Conservation (phyloP, 2,329 filamentous ascomycete species). For the Fusarium sororula region DNA sequence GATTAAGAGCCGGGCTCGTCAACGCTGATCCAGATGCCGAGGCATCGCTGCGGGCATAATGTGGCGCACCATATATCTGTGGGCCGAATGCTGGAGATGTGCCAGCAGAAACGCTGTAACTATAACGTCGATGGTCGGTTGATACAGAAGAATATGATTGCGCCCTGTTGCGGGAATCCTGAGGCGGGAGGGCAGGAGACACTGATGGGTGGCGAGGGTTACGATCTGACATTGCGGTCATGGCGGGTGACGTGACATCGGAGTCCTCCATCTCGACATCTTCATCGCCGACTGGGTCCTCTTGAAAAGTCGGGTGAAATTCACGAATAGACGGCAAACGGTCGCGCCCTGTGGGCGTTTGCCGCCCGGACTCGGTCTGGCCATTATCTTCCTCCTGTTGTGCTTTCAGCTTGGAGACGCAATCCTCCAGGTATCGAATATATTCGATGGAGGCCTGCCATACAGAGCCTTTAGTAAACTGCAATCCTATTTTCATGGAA, state of each 20-base stretch:
- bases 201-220: slow-evolving; percentile 56
- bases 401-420: slow-evolving; percentile 80
- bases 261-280: slow-evolving; percentile 71
- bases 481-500: not conserved
- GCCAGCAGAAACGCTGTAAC: slow-evolving; percentile 59
- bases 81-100: slow-evolving; percentile 68
- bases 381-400: slow-evolving; percentile 53
- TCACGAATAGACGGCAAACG: slow-evolving; percentile 50
- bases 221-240: slow-evolving; percentile 46
- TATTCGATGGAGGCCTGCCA: slow-evolving; percentile 92
- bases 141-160: slow-evolving; percentile 65
- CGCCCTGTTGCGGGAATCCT: slow-evolving; percentile 56
- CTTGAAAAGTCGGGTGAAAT: slow-evolving; percentile 54
- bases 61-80: slow-evolving; percentile 45
- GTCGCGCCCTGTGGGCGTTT: slow-evolving; percentile 41
- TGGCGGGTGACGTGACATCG: slow-evolving; percentile 59
- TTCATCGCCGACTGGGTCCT: slow-evolving; percentile 46
- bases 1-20: slow-evolving; percentile 66
- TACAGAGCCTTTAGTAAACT: slow-evolving; percentile 10
- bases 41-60: slow-evolving; percentile 53
- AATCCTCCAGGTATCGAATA: slow-evolving; percentile 91
- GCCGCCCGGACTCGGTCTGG: slow-evolving; percentile 41
- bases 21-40: slow-evolving; percentile 61
- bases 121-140: slow-evolving; percentile 61
- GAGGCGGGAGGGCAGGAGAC: slow-evolving; percentile 61